Evolutionary conservation across 2,329 filamentous ascomycete genomes (phyloP).

Genomic region (Samsoniella hepiali): DNA sequence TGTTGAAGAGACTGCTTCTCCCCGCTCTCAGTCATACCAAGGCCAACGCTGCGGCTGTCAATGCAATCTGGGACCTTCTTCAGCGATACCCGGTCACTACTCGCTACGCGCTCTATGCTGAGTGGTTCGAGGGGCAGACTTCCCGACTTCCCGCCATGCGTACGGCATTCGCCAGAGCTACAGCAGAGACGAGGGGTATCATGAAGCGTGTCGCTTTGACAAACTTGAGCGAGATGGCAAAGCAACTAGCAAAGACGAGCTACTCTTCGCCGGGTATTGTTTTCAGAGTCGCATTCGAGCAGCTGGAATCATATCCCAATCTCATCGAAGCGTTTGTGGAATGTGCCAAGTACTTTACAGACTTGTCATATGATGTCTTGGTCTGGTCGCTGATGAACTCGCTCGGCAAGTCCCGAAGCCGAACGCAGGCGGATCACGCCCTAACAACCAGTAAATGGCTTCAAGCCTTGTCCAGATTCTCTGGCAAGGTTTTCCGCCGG

Average conservation of each 20-base stretch:
- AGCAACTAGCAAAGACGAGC: constrained; percentile 86
- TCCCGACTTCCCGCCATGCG: constrained; percentile 76
- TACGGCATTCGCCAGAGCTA: constrained; percentile 72
- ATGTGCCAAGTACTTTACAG: constrained; percentile 90
- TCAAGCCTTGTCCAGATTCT: constrained; percentile 83
- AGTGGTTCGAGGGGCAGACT: constrained; percentile 81
- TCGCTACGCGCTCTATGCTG: constrained; percentile 85
- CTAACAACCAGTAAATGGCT: constrained; percentile 87
- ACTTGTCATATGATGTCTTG: constrained; percentile 87
- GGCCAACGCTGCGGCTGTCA: constrained; percentile 77
- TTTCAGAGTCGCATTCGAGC: constrained; percentile 81
- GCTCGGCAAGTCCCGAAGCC: constrained; percentile 59
- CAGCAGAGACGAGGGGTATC: constrained; percentile 75
- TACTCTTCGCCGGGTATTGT: constrained; percentile 88
- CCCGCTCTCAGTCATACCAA: constrained; percentile 85
- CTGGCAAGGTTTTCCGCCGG: constrained; percentile 82
- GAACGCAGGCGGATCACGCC: constrained; percentile 60
- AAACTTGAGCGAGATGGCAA: constrained; percentile 81
- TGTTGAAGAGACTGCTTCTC: constrained; percentile 80
- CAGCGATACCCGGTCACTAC: constrained; percentile 71
- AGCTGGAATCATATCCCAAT: constrained; percentile 93
- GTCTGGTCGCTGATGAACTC: constrained; percentile 87
- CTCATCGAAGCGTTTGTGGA: constrained; percentile 93
- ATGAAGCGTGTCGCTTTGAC: constrained; percentile 88
- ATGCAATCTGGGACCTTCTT: constrained; percentile 82